Conservation (phyloP, 2,329 filamentous ascomycete genomes). For the Diaporthe batatas region DNA sequence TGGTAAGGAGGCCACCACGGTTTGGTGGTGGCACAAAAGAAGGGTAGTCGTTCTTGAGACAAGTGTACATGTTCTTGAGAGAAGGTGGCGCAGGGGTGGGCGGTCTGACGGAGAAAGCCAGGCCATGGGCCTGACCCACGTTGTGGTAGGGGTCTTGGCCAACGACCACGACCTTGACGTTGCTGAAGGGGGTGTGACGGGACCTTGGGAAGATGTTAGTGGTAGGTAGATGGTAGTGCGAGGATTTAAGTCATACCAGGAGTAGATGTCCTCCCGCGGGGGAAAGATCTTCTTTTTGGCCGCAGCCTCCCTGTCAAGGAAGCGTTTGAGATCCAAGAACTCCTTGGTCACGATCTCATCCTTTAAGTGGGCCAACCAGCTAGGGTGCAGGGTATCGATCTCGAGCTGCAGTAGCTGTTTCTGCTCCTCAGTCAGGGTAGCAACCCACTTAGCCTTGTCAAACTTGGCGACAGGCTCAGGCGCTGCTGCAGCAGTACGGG, state of each 20-base stretch:
- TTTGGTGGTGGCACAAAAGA: slow-evolving; percentile 81
- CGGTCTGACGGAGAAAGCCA: slow-evolving; percentile 94
- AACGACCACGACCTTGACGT: slow-evolving; percentile 91
- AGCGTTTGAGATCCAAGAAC: slow-evolving; percentile 90
- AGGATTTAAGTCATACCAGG: slow-evolving; percentile 75
- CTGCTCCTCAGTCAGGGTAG: slow-evolving; percentile 83
- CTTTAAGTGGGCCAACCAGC: slow-evolving; percentile 90
- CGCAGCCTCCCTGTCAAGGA: slow-evolving; percentile 82
- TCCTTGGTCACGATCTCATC: slow-evolving; percentile 84
- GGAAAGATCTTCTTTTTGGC: slow-evolving; percentile 86
- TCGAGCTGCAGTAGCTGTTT: slow-evolving; percentile 86
- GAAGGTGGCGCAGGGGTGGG: slow-evolving; percentile 91
- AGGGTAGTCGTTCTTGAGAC: slow-evolving; percentile 89
- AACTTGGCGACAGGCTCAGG: slow-evolving; percentile 68
- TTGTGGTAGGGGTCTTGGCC: slow-evolving; percentile 99
- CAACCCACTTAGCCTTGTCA: slow-evolving; percentile 92
- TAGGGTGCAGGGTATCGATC: slow-evolving; percentile 91
- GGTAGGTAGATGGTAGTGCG: background rate
- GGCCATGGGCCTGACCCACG: slow-evolving; percentile 92
- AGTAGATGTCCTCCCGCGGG: slow-evolving; percentile 90
- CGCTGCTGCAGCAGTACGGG: slow-evolving; percentile 45
- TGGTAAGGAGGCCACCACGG: slow-evolving; percentile 84
- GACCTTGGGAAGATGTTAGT: slow-evolving; percentile 75
- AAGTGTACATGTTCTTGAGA: slow-evolving; percentile 92
- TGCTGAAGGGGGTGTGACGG: slow-evolving; percentile 88